Evolutionary conservation across 805 yeast genomes (phyloP).

Genomic region (Clavispora santaluciae): DNA sequence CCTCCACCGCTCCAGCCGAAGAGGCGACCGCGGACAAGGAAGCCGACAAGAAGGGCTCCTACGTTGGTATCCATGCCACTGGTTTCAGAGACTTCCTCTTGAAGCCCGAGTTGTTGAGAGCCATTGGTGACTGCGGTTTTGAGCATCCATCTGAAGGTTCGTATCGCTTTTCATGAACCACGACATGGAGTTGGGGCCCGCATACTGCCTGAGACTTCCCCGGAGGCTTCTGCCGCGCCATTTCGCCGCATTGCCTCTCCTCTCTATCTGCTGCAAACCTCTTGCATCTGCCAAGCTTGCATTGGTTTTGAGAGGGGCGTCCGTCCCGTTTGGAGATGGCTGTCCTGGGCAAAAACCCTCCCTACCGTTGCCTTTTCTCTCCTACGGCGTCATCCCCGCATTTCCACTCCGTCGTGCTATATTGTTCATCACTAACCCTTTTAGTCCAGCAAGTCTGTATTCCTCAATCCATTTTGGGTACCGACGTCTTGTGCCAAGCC

Average conservation of each 20-base stretch:
- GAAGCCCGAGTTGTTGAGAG: constrained; percentile 95
- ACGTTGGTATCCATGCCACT: constrained; percentile 96
- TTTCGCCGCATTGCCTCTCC: too few species aligned
- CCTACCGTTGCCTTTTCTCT: too few species aligned
- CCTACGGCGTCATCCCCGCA: not conserved
- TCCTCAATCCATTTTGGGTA: constrained; percentile 96
- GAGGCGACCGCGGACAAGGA: constrained; percentile 51
- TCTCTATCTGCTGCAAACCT: too few species aligned
- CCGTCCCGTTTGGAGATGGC: too few species aligned
- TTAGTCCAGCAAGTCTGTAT: constrained; percentile 96
- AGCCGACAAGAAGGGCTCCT: constrained; percentile 89
- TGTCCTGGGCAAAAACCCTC: too few species aligned
- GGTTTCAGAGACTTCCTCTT: constrained; percentile 96
- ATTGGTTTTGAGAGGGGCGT: too few species aligned
- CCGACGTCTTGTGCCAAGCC: constrained; percentile 97
- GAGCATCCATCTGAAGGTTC: constrained; percentile 99
- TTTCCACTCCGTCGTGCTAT: not conserved
- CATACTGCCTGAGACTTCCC: not conserved
- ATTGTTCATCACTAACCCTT: not conserved
- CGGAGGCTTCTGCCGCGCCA: too few species aligned
- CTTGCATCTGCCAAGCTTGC: too few species aligned
- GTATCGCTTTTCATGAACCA: constrained; percentile 30
- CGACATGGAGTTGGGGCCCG: not conserved
- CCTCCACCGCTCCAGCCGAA: constrained; percentile 45
- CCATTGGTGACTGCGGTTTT: constrained; percentile 98